Evolutionary conservation across 2,329 filamentous ascomycete genomes (phyloP), one percentile per base, ranked within the genome.

Genomic region (Exophiala mesophila): DNA sequence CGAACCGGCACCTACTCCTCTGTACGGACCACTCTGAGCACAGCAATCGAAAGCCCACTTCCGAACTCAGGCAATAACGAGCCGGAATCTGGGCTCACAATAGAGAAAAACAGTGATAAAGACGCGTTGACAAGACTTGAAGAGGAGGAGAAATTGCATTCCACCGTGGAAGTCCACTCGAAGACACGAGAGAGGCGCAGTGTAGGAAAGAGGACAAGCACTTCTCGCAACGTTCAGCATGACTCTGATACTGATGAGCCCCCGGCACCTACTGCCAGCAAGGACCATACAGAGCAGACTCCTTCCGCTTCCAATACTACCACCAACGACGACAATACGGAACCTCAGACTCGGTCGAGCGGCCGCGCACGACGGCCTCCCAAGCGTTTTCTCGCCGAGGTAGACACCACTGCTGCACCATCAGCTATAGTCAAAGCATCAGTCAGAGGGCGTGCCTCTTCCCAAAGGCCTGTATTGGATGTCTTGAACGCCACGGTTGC

Each of bases 1-100:
- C 39, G 49, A 29, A 53, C 46, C 7, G 46, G 39, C n/a, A 50
- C 49, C n/a, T 53, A 54, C 36, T 42, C 41, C 5, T 39, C 44
- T 4, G 43, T 42, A 39, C 41, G 47, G 19, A 52, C 44, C 28
- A 52, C 39, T 2, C 19, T 53, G 21, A 32, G 28, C 6, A 7
- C 23, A 26, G 6, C 23, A 24, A 41, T 42, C 29, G 9, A 13
- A 12, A 16, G 10, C 6, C 12, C 31, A 18, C 17, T 36, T 13
- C 23, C 26, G 4, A 31, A 13, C n/a, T 24, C 13, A n/a, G 17
- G 16, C 5, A 19, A 12, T 12, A 18, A 23, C 13, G 18, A 37
- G 12, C 8, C 20, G 18, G 28, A 23, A 19, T 15, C 30, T 8
- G 30, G 36, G 13, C n/a, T 13, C 29, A 12, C 12, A 6, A 36